Base-by-base conservation (phyloP, 2,329 filamentous ascomycete genomes). In the Cytospora piceicola region DNA sequence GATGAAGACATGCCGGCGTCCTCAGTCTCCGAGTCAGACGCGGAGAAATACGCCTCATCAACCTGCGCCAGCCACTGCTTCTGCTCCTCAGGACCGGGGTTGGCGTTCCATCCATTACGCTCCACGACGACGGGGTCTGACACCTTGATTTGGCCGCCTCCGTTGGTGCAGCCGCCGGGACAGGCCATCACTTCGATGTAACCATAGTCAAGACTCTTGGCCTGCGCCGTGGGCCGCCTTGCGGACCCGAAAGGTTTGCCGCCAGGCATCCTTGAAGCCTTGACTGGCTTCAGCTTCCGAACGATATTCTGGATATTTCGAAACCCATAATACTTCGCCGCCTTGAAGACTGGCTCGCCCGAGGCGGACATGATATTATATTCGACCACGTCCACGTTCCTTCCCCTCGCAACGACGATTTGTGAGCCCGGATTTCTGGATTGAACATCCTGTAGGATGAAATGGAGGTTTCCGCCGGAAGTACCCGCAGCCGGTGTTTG, bases 151-250 rank as follows among this genome's bases (percentile, higher is more conserved):
- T 99, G 95, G 0, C 95, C 95, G 46, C 95, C 95, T 2, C 95
- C 95, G 72, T 99, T 99, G 63, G 95, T 99, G 79, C 95, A 99
- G 3, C 95, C 95, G n/a, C 95, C 95, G 0, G 95, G 95, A 77
- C 95, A 99, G 17, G 95, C 95, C 95, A 99, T 99, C 66, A 99
- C 95, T 78, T 99, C 95, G 32, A 98, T 91, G 77, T 96, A 98
- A n/a, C 90, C 85, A 75, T 94, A 94, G 42, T 97, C 92, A 8
- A 85, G 77, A 6, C 79, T 77, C 22, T 77, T 75, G 22, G 80
- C 72, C 71, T 85, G 85, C 8, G 79, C 85, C 20, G 76, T 80
- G 7, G 81, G 82, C 68, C 81, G 84, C 65, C 84, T 83, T 53
- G 80, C 84, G 61, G 81, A 84, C 1, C 83, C 85, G 55, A 85